Percentiles rank a stretch among this genome's conserved stretches.
Evolutionary conservation across 2,329 filamentous ascomycete species (phyloP).

Genomic region (Colletotrichum gigasporum): DNA sequence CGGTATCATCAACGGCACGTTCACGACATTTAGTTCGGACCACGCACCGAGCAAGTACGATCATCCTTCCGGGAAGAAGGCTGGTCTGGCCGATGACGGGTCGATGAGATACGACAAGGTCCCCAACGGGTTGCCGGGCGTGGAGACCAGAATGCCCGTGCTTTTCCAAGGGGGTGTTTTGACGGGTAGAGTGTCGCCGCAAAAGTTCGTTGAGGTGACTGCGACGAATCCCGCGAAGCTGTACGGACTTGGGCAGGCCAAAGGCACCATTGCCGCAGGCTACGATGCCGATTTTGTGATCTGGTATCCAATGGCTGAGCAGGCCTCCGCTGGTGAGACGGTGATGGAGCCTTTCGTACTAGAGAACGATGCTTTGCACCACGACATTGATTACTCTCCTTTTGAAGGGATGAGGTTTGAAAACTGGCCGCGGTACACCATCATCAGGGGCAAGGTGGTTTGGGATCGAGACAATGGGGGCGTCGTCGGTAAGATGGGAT

Average conservation of each 20-base stretch:
- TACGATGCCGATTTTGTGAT: constrained; percentile 66
- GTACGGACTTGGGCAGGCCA: constrained; percentile 62
- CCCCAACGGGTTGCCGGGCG: constrained; percentile 66
- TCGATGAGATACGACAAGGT: constrained; percentile 60
- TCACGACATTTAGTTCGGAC: constrained; percentile 58
- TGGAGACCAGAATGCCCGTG: constrained; percentile 65
- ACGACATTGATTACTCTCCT: constrained; percentile 70
- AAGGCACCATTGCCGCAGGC: constrained; percentile 60
- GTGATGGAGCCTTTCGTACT: constrained; percentile 48
- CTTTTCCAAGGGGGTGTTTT: constrained; percentile 41
- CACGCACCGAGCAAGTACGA: constrained; percentile 61
- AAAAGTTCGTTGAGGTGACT: constrained; percentile 64
- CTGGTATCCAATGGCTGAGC: constrained; percentile 57
- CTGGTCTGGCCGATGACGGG: constrained; percentile 40
- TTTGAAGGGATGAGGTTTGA: constrained; percentile 65
- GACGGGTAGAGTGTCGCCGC: constrained; percentile 48
- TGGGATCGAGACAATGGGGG: constrained; percentile 66
- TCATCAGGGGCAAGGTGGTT: constrained; percentile 66
- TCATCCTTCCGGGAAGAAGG: constrained; percentile 58
- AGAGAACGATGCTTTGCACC: constrained; percentile 65
- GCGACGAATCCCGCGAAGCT: constrained; percentile 65
- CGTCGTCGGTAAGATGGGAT: constrained; percentile 55
- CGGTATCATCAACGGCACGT: constrained; percentile 60
- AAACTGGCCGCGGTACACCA: constrained; percentile 70
- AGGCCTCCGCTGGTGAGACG: constrained; percentile 36